Base-by-base conservation (phyloP, 164 flowering plant species). In the Tinospora cordifolia region DNA sequence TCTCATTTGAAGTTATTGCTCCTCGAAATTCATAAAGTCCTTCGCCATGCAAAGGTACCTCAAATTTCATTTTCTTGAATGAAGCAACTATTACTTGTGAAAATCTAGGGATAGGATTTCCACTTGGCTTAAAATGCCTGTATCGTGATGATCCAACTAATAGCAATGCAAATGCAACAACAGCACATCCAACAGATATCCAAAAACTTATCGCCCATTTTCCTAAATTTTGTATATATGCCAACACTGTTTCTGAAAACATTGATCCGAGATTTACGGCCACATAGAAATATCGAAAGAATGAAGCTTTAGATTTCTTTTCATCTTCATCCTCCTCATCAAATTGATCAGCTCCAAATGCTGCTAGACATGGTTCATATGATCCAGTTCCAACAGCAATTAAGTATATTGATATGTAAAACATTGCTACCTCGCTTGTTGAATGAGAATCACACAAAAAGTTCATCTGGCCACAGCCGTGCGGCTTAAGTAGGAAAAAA, bases 351-450 rank as follows among this genome's bases (percentile, higher is more conserved):
- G 83, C 76, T 8, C 87, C 89, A 24, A 86, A 72, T 57, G 83
- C 70, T 22, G 85, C 87, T 0, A 84, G 30, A 0, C 77, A 75
- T 3, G 87, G 86, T 46, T 84, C 83, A n/a, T 76, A 59, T 0
- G 78, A 85, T 38, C 87, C 87, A 65, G 79, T 73, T 30, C 87
- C 89, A 14, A 86, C 47, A 3, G 89, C 87, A 12, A 86, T 72
- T 3, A 84, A 63, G 72, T 87, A 83, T 2, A 84, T 77, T 25
- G 87, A 77, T 8, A 83, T 2, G 69, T 83, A 83, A 69, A 84
- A 84, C 17, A 82, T 40, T 1, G 74, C 76, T 12, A 71, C 26
- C 64, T 73, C 81, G 0, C 38, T 6, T 12, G 69, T 44, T n/a
- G 81, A 70, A 65, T 74, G 85, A 8, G 80, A 77, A 9, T 72